Evolutionary conservation across 2,329 filamentous ascomycete genomes (phyloP).

Genomic region (Lecanicillium sp.): DNA sequence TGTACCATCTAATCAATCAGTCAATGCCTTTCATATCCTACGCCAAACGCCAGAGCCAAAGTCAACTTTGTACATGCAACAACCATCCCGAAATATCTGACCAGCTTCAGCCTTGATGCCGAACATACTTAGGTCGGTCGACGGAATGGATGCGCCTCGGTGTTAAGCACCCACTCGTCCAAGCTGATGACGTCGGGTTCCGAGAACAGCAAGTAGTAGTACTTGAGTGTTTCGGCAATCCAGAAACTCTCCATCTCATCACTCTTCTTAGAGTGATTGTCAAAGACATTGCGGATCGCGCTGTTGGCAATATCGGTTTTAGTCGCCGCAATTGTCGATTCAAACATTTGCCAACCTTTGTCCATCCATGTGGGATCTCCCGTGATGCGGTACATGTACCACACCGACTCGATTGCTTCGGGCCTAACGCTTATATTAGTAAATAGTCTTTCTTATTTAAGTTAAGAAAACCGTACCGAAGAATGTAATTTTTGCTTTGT

Average conservation of each 20-base stretch:
- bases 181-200: constrained; percentile 56
- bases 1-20: no score
- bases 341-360: constrained; percentile 81
- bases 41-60: no score
- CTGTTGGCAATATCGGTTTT: constrained; percentile 59
- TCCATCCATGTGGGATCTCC: constrained; percentile 69
- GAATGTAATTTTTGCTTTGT: constrained; percentile 43
- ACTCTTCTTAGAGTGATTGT: constrained; percentile 28
- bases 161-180: constrained; percentile 61
- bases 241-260: constrained; percentile 85
- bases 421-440: no score
- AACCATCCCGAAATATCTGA: no score
- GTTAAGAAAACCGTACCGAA: constrained; percentile 52
- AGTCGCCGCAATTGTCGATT: constrained; percentile 59
- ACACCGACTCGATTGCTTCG: constrained; percentile 81
- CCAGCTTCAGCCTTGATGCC: no score
- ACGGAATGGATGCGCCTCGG: constrained; percentile 52
- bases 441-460: no score
- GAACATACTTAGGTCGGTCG: constrained; percentile 25
- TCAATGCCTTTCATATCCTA: no score
- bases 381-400: constrained; percentile 86
- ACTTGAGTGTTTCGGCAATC: constrained; percentile 86
- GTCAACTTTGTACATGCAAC: no score
- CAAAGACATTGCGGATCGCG: constrained; percentile 57
- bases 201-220: constrained; percentile 78